Percentiles rank a stretch among this genome's conserved stretches.
Conservation (phyloP, 768 basidiomycete species). For the Russula brevipes region DNA sequence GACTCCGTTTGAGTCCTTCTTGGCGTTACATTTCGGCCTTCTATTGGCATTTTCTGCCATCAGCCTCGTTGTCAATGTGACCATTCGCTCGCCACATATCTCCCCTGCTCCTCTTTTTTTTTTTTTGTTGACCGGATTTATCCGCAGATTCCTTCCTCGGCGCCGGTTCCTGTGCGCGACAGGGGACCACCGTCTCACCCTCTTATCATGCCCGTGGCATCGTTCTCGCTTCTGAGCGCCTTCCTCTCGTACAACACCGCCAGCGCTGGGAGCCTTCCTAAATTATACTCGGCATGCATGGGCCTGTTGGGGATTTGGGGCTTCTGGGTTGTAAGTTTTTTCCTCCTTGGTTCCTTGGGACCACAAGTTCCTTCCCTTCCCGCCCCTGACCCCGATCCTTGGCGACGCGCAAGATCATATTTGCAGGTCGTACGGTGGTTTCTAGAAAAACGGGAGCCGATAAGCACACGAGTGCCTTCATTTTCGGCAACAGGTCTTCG, state of each 20-base stretch:
- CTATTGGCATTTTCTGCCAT: slow-evolving; percentile 51
- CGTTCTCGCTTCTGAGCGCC: slow-evolving; percentile 49
- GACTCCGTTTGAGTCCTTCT: slow-evolving; percentile 64
- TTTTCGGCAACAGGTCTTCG: slow-evolving; percentile 64
- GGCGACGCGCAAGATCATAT: slow-evolving; percentile 46
- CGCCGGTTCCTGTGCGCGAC: slow-evolving; percentile 29
- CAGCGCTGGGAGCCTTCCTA: slow-evolving; percentile 52
- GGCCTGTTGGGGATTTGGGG: slow-evolving; percentile 59
- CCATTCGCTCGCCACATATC: slow-evolving; percentile 6
- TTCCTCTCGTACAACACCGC: slow-evolving; percentile 62
- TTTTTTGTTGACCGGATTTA: not conserved
- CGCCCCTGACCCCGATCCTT: slow-evolving; percentile 2
- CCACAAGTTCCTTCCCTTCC: not conserved
- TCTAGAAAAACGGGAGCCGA: slow-evolving; percentile 78
- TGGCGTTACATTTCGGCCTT: slow-evolving; percentile 62
- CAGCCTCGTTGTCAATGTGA: slow-evolving; percentile 56
- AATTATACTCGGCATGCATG: slow-evolving; percentile 46
- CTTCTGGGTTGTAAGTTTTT: slow-evolving; percentile 58
- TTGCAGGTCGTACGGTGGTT: slow-evolving; percentile 48
- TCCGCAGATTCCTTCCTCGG: slow-evolving; percentile 42
- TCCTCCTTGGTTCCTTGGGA: not conserved
- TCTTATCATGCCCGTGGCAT: slow-evolving; percentile 55
- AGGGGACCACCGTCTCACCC: slow-evolving; percentile 46
- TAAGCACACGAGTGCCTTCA: slow-evolving; percentile 72
- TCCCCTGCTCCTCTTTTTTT: too few species aligned